Percentiles rank a stretch among this genome's conserved stretches.
Evolutionary conservation across 768 basidiomycete species (phyloP).

Genomic region (Auriculariales sp.): DNA sequence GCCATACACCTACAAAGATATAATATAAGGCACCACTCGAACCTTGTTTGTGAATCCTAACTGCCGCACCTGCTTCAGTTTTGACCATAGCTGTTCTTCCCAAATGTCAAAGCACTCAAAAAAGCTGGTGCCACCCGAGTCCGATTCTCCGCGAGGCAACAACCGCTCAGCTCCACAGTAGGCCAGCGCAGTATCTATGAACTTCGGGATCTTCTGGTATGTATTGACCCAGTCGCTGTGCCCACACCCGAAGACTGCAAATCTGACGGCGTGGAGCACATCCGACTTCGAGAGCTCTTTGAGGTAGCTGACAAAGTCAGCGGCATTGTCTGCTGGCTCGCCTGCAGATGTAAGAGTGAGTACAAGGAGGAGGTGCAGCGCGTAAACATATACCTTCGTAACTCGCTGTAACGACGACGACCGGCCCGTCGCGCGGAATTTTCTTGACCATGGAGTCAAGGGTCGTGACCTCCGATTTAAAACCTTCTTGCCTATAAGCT

Average conservation of each 20-base stretch:
- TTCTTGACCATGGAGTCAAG: constrained; percentile 24
- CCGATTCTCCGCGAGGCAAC: constrained; percentile 23
- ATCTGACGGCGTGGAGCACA: constrained; percentile 19
- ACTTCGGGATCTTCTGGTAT: constrained; percentile 29
- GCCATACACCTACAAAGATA: background rate
- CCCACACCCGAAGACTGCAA: constrained; percentile 35
- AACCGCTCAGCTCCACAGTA: constrained; percentile 23
- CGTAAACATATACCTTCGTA: constrained; percentile 24
- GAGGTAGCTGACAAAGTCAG: constrained; percentile 29
- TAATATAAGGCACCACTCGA: no score
- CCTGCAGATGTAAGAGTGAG: constrained; percentile 12
- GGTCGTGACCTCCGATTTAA: constrained; percentile 22
- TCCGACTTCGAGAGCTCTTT: constrained; percentile 15
- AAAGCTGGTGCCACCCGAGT: constrained; percentile 26
- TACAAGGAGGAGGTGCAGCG: background rate
- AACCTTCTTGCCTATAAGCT: constrained; percentile 13
- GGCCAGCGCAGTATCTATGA: constrained; percentile 22
- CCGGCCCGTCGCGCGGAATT: constrained; percentile 28
- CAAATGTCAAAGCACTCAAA: constrained; percentile 31
- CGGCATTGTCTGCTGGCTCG: constrained; percentile 34
- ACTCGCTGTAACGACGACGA: constrained; percentile 30
- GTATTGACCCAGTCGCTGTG: constrained; percentile 36
- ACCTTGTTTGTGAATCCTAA: no score
- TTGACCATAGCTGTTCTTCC: constrained; percentile 23
- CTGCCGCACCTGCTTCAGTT: constrained; percentile 16